These are phyloP conservation scores for Lichina pygmaea DNA, from an alignment of 495 filamentous ascomycete species.

Conservation along the genomic window DNA sequence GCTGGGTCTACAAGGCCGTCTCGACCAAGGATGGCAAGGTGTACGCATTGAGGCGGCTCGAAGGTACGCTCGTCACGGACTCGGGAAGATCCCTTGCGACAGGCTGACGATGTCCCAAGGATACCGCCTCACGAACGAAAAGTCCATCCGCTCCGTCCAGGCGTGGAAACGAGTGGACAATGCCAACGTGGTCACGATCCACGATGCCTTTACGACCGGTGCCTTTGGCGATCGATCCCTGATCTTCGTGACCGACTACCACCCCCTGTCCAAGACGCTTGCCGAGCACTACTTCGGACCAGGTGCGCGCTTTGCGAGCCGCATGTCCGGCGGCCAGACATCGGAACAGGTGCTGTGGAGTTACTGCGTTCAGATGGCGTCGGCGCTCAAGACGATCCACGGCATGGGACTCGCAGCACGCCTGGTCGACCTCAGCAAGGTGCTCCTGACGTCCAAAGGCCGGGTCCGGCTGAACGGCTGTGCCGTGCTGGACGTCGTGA, in stretches of 20 bases:
- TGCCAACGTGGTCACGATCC: conserved; percentile 59
- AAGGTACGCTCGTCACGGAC: conserved; percentile 21
- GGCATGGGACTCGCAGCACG: conserved; percentile 53
- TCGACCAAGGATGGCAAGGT: conserved; percentile 62
- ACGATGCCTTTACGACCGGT: conserved; percentile 80
- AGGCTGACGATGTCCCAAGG: conserved; percentile 14
- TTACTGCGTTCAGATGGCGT: conserved; percentile 81
- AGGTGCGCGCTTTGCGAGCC: conserved; percentile 22
- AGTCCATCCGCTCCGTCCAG: conserved; percentile 59
- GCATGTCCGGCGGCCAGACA: conserved; percentile 21
- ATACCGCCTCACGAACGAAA: conserved; percentile 64
- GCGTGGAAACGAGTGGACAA: conserved; percentile 77
- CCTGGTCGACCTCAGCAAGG: conserved; percentile 58
- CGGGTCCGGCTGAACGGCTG: conserved; percentile 78
- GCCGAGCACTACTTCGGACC: conserved; percentile 53
- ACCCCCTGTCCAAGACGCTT: conserved; percentile 73
- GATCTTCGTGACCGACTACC: conserved; percentile 81
- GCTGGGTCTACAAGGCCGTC: conserved; percentile 89
- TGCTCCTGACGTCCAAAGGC: conserved; percentile 58
- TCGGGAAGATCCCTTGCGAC: conserved; percentile 5
- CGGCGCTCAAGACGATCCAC: conserved; percentile 68
- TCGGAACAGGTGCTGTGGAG: conserved; percentile 67
- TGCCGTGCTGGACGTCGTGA: conserved; percentile 62
- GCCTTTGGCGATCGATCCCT: conserved; percentile 87
- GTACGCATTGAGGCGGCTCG: conserved; percentile 63